These are phyloP conservation scores for Atalantia buxifolia DNA, from an alignment of 345 rosid genomes.

Conservation along the genomic window DNA sequence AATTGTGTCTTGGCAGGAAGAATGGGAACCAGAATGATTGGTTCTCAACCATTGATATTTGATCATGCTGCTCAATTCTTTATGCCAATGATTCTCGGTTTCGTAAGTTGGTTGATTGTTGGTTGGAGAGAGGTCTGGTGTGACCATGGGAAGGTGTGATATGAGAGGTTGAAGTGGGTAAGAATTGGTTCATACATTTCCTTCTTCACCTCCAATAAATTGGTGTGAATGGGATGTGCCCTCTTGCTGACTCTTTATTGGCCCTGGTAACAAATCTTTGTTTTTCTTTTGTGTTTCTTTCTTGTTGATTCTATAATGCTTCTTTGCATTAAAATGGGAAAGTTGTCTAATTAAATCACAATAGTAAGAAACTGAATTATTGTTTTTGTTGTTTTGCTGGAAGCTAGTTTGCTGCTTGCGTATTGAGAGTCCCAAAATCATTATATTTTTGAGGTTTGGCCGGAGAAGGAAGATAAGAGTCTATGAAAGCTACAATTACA, in stretches of 20 bases:
- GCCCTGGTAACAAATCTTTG: slow-evolving; percentile 41
- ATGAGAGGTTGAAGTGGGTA: too few species aligned
- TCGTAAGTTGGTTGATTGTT: too few species aligned
- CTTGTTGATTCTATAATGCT: not conserved
- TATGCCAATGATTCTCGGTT: too few species aligned
- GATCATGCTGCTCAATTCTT: too few species aligned
- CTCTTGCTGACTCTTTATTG: slow-evolving; percentile 3
- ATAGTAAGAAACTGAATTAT: not conserved
- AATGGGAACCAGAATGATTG: too few species aligned
- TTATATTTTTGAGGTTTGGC: not conserved
- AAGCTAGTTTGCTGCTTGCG: not conserved
- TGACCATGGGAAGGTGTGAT: too few species aligned
- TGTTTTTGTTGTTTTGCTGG: not conserved
- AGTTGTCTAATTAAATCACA: not conserved
- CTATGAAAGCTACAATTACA: not conserved
- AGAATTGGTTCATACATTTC: too few species aligned
- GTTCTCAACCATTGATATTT: too few species aligned
- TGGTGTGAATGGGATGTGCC: too few species aligned
- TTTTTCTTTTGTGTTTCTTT: slow-evolving; percentile 1
- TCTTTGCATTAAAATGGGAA: not conserved
- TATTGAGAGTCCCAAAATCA: not conserved
- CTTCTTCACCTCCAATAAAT: too few species aligned
- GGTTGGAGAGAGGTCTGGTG: too few species aligned
- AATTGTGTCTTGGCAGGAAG: not conserved
- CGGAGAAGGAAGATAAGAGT: not conserved